phyloP scores from a whole-genome alignment of 1,284 basidiomycete species.

The Irpex sp. region DNA sequence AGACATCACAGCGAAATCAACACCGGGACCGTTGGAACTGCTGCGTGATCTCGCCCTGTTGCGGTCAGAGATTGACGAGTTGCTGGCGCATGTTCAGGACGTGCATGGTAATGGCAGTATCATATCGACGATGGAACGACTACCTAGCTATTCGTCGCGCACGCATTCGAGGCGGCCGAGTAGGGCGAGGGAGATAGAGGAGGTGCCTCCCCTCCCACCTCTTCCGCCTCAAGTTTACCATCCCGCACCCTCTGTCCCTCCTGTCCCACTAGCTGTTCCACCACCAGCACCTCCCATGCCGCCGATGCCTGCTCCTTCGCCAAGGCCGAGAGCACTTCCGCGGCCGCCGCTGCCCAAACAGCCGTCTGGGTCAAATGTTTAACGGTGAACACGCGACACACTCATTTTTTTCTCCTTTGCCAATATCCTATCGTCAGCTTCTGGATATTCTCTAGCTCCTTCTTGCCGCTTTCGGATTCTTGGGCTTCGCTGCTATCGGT shows the following conservation, averaged over 20 bases:
- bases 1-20: background rate
- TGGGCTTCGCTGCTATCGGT: too few species aligned
- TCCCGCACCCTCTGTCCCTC: background rate
- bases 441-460: background rate
- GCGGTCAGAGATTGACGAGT: constrained; percentile 8
- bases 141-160: constrained; percentile 8
- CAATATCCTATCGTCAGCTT: background rate
- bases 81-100: background rate
- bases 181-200: background rate
- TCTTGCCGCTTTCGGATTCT: background rate
- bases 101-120: background rate
- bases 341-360: background rate
- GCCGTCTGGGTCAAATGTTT: background rate
- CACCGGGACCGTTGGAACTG: background rate
- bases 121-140: background rate
- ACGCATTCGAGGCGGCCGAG: background rate
- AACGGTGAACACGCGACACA: background rate
- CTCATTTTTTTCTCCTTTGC: background rate
- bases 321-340: background rate
- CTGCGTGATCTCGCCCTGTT: constrained; percentile 7
- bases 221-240: background rate
- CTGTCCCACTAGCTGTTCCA: background rate
- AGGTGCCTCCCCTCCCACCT: background rate
- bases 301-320: background rate
- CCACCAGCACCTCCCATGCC: background rate